These are phyloP conservation scores for Aspergillus tubingensis DNA, from an alignment of 2,329 filamentous ascomycete species.

Conservation along the genomic window DNA sequence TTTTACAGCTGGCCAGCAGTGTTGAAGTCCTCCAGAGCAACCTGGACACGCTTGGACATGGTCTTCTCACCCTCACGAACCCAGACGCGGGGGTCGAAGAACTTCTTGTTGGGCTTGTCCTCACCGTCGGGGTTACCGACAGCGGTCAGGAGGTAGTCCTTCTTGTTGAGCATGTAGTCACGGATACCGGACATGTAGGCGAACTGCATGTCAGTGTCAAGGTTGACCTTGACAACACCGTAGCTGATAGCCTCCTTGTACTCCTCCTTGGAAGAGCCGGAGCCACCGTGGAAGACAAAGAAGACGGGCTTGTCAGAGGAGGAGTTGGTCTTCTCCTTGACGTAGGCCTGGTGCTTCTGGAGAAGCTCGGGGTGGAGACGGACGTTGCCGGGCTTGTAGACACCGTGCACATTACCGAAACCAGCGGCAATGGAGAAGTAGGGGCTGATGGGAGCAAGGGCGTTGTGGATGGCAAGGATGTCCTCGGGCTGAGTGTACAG, in stretches of 20 bases:
- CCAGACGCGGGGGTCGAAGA: conserved; percentile 88
- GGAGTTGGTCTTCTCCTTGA: conserved; percentile 74
- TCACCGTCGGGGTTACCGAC: conserved; percentile 94
- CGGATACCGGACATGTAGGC: conserved; percentile 91
- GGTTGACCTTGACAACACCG: conserved; percentile 99
- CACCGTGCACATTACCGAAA: conserved; percentile 98
- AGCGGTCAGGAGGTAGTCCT: conserved; percentile 84
- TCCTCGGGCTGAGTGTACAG: conserved; percentile 98
- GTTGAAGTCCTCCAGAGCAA: conserved; percentile 91
- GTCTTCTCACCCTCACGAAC: conserved; percentile 93
- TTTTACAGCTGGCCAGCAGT: conserved; percentile 73
- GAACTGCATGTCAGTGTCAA: conserved; percentile 97
- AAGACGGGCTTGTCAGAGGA: conserved; percentile 89
- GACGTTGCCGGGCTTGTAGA: conserved; percentile 98
- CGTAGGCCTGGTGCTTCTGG: conserved; percentile 91
- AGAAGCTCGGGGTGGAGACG: conserved; percentile 95
- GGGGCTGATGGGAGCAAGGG: conserved; percentile 79
- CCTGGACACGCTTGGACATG: conserved; percentile 78
- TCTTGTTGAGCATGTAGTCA: conserved; percentile 91
- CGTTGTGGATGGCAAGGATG: conserved; percentile 87
- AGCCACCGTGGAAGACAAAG: conserved; percentile 99
- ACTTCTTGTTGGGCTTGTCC: conserved; percentile 99
- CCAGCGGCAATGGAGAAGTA: conserved; percentile 98
- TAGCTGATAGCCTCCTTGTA: conserved; percentile 84
- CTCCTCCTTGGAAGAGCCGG: conserved; percentile 86